Percentiles rank a stretch among this genome's conserved stretches.
These are phyloP conservation scores for Populus hybrid DNA, from an alignment of 441 rosid species.

Conservation along the genomic window DNA sequence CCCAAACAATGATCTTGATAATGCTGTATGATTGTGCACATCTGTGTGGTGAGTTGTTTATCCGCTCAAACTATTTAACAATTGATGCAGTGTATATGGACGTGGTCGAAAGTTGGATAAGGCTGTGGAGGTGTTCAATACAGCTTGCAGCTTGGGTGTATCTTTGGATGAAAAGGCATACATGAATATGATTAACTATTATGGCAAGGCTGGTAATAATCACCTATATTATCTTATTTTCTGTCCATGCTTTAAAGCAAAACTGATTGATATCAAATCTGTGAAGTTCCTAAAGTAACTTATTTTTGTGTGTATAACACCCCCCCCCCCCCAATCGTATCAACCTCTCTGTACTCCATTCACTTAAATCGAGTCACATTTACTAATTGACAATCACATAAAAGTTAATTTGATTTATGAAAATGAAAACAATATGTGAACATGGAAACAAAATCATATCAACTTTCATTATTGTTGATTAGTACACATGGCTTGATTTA, in stretches of 20 bases:
- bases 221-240: not conserved
- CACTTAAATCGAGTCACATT: not conserved
- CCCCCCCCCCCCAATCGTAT: too few species aligned
- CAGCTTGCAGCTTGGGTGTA: slow-evolving; percentile 43
- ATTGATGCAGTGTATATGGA: slow-evolving; percentile 65
- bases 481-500: not conserved
- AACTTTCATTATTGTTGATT: not conserved
- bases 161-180: slow-evolving; percentile 76
- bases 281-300: not conserved
- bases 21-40: not conserved
- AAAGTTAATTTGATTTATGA: too few species aligned
- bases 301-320: too few species aligned
- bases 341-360: not conserved
- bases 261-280: not conserved
- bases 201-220: slow-evolving; percentile 72
- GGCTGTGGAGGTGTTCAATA: slow-evolving; percentile 60
- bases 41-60: slow-evolving; percentile 11
- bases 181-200: slow-evolving; percentile 63
- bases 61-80: slow-evolving; percentile 13
- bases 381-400: not conserved
- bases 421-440: too few species aligned
- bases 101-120: slow-evolving; percentile 56
- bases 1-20: not conserved
- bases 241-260: not conserved
- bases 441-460: not conserved